Evolutionary conservation across 805 yeast genomes (phyloP).

Genomic region (Candida koratica): DNA sequence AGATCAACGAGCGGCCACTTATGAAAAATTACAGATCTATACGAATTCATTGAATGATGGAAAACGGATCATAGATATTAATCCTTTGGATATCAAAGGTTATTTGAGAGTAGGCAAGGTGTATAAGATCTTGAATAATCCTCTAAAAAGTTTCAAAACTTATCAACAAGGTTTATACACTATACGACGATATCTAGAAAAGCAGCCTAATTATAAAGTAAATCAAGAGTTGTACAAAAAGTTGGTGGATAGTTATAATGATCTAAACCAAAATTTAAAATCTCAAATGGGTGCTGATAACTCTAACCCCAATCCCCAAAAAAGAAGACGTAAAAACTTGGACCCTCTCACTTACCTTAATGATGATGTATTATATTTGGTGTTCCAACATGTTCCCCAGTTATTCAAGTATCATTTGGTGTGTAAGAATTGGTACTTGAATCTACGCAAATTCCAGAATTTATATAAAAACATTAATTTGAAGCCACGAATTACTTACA

Average conservation of each 20-base stretch:
- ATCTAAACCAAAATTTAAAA: slow-evolving; percentile 20
- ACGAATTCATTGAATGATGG: slow-evolving; percentile 38
- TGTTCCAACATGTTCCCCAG: slow-evolving; percentile 21
- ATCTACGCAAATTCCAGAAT: slow-evolving; percentile 23
- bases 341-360: slow-evolving; percentile 32
- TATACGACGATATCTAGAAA: slow-evolving; percentile 32
- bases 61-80: slow-evolving; percentile 26
- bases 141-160: slow-evolving; percentile 32
- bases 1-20: slow-evolving; percentile 50
- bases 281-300: not conserved
- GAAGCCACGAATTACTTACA: slow-evolving; percentile 22
- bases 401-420: slow-evolving; percentile 31
- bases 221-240: slow-evolving; percentile 21
- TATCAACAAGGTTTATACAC: slow-evolving; percentile 34
- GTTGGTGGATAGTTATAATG: slow-evolving; percentile 22
- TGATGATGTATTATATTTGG: slow-evolving; percentile 25
- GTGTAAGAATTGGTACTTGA: slow-evolving; percentile 29
- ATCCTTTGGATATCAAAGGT: slow-evolving; percentile 48
- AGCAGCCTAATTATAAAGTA: slow-evolving; percentile 16
- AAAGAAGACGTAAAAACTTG: slow-evolving; percentile 3
- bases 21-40: slow-evolving; percentile 35
- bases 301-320: not conserved
- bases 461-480: slow-evolving; percentile 23
- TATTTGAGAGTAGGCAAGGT: slow-evolving; percentile 44
- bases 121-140: slow-evolving; percentile 19